These are phyloP conservation scores for Nothophytophthora sp. DNA, from an alignment of 352 stramenopile species.

Conservation along the genomic window DNA sequence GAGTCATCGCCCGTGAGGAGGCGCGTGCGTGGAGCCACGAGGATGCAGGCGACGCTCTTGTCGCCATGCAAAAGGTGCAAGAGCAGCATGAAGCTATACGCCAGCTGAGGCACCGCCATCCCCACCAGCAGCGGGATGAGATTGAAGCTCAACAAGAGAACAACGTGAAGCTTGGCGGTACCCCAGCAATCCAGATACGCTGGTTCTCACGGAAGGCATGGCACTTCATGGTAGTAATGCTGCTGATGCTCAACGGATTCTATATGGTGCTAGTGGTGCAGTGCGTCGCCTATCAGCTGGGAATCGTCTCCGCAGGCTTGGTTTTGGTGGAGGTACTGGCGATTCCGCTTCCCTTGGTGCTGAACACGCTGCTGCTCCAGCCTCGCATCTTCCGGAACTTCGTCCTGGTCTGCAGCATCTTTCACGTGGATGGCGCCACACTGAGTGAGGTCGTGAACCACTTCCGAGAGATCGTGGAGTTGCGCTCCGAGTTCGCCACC, in stretches of 20 bases:
- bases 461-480: constrained; percentile 57
- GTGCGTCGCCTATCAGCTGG: constrained; percentile 28
- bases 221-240: constrained; percentile 56
- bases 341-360: constrained; percentile 35
- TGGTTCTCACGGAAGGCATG: constrained; percentile 66
- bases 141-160: too few species aligned
- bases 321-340: too few species aligned
- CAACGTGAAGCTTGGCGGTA: too few species aligned
- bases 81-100: constrained; percentile 25
- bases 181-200: constrained; percentile 16
- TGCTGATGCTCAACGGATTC: constrained; percentile 67
- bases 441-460: constrained; percentile 54
- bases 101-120: too few species aligned
- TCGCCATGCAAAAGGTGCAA: constrained; percentile 17
- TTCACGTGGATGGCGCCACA: constrained; percentile 45
- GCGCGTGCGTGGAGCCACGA: constrained; percentile 11
- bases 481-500: constrained; percentile 47
- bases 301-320: too few species aligned
- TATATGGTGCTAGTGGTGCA: constrained; percentile 61
- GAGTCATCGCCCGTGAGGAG: constrained; percentile 17
- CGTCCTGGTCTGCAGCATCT: constrained; percentile 49
- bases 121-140: too few species aligned
- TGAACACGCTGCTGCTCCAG: constrained; percentile 59
- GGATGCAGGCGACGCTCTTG: constrained; percentile 18
- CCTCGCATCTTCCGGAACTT: constrained; percentile 61